phyloP scores from a whole-genome alignment of 495 filamentous ascomycete genomes.

The Trichoderma asperelloides region DNA sequence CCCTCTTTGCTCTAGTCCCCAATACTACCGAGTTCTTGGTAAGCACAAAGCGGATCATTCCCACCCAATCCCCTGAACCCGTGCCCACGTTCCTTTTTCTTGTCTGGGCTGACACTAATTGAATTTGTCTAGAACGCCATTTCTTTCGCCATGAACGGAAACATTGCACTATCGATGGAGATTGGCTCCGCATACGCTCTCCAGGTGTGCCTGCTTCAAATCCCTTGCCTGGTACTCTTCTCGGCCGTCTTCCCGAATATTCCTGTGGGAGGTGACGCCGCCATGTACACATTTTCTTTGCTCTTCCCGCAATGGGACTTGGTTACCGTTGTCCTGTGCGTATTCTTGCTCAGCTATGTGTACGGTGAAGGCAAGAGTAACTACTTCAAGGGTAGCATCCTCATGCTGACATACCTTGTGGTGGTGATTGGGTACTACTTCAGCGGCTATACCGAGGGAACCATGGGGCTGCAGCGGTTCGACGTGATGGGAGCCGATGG shows the following conservation, averaged over 20 bases:
- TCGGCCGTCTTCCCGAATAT: conserved; percentile 49
- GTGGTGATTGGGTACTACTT: conserved; percentile 89
- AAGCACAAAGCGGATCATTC: conserved; percentile 23
- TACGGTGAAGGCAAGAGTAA: conserved; percentile 97
- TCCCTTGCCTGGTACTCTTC: conserved; percentile 87
- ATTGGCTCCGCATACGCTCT: conserved; percentile 96
- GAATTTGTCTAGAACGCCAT: conserved; percentile 73
- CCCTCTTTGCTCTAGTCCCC: conserved; percentile 90
- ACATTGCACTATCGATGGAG: conserved; percentile 98
- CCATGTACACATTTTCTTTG: conserved; percentile 71
- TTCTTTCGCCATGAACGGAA: conserved; percentile 99
- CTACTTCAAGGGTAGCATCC: conserved; percentile 87
- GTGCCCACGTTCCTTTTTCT: neutral
- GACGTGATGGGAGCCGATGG: conserved; percentile 53
- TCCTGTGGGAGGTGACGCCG: conserved; percentile 17
- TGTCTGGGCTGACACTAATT: neutral
- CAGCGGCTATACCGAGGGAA: conserved; percentile 60
- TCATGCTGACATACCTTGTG: conserved; percentile 88
- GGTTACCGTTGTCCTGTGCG: conserved; percentile 93
- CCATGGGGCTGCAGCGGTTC: conserved; percentile 56
- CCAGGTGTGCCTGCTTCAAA: conserved; percentile 95
- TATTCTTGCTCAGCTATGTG: conserved; percentile 95
- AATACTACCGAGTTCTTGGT: conserved; percentile 98
- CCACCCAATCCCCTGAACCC: neutral
- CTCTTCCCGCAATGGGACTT: conserved; percentile 99